Percentiles rank a stretch among this genome's conserved stretches.
Evolutionary conservation across 768 basidiomycete genomes (phyloP).

Genomic region (Dendrothele bispora): DNA sequence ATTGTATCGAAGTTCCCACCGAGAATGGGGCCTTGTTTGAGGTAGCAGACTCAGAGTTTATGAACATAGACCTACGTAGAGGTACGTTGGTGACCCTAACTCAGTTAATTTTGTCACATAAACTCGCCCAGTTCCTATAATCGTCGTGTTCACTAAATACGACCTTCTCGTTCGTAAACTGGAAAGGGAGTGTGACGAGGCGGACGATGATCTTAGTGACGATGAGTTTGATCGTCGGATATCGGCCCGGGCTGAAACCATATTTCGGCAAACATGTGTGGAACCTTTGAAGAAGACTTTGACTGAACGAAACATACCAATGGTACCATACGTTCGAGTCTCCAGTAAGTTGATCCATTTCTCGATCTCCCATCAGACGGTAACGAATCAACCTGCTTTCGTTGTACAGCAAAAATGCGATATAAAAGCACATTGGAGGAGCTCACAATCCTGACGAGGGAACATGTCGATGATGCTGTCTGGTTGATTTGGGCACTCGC

Average conservation of each 20-base stretch:
- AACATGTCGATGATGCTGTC: slow-evolving; percentile 7
- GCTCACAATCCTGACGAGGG: not conserved
- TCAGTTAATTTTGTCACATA: not conserved
- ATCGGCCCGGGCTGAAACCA: slow-evolving; percentile 1
- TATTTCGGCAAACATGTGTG: not conserved
- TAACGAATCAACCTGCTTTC: not conserved
- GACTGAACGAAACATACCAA: not conserved
- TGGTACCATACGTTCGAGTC: slow-evolving; percentile 2
- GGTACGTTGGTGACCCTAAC: slow-evolving; percentile 9
- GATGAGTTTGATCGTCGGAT: slow-evolving; percentile 1
- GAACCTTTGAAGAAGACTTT: not conserved
- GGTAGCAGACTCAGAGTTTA: slow-evolving; percentile 23
- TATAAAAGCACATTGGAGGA: not conserved
- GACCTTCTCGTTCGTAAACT: slow-evolving; percentile 20
- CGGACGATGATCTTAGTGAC: not conserved
- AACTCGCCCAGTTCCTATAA: slow-evolving; percentile 24
- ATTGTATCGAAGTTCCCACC: slow-evolving; percentile 28
- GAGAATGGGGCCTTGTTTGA: slow-evolving; percentile 23
- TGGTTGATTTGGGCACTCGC: slow-evolving; percentile 13
- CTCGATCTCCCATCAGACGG: not conserved
- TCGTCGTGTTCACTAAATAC: slow-evolving; percentile 34
- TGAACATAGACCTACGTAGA: slow-evolving; percentile 17
- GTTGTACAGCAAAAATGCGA: not conserved
- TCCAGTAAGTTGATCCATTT: slow-evolving; percentile 8
- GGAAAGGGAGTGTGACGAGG: slow-evolving; percentile 4